Evolutionary conservation across 192 early-diverging fungal genomes (phyloP), one percentile per base, ranked within the genome.

Genomic region (Mortierella antarctica): DNA sequence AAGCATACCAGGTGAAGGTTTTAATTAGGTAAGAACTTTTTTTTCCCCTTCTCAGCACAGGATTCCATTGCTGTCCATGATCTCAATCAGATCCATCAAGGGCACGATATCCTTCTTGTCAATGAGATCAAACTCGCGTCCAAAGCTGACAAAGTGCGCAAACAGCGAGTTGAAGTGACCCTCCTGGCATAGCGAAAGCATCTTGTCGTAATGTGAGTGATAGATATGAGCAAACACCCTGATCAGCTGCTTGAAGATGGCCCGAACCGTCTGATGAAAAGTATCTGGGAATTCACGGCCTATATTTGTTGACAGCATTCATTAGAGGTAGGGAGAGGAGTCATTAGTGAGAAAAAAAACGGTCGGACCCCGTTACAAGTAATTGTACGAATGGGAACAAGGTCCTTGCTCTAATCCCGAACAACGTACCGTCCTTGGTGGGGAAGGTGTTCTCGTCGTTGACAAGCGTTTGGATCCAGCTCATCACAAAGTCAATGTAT

Each of bases 201-300:
- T 87, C 74, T 93, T 91, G 57, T 93, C 92, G 67, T 94, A 97
- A 77, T 99, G 97, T 12, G 88, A 74, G 83, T 95, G 92, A 80
- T 97, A 99, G 42, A 99, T 95, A 78, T 99, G 97, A 4, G 93
- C 95, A 81, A 99, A 91, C n/a, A 99, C 87, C 48, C 95, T 90
- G 62, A 95, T 93, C 62, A 97, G 78, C 50, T 98, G 96, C 61
- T 91, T 90, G 83, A 92, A 95, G 64, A 98, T 95, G 14, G 83
- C 82, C 59, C 88, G 84, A 44, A 97, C 84, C 2, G 88, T 91
- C 12, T 71, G 70, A 17, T 85, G 81, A 69, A 98, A 95, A 39
- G 95, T 91, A 62, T 82, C 83, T 50, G 97, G 95, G 68, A 99
- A 99, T 7, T 96, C 95, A 40, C 86, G 82, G 14, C 95, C 95